phyloP scores from a whole-genome alignment of 192 early-diverging fungal genomes.

The Coemansia sp. region DNA sequence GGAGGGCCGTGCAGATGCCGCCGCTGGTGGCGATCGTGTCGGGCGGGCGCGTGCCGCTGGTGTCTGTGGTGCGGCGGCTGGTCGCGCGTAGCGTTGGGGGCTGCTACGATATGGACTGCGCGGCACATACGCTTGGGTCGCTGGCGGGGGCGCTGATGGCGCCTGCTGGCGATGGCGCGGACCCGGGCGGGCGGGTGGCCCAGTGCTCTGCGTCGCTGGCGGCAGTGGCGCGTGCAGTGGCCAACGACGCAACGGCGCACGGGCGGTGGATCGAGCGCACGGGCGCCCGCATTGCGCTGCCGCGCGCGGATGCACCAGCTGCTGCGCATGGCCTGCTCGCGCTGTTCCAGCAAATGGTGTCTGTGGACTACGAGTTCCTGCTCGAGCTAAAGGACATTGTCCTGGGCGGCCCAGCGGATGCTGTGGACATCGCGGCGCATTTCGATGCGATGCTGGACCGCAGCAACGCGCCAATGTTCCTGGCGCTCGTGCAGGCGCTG shows the following conservation, averaged over 20 bases:
- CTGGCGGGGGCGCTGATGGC: background rate
- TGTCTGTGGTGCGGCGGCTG: background rate
- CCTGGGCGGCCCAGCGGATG: background rate
- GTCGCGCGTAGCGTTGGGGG: background rate
- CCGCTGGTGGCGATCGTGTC: background rate
- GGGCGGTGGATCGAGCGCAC: conserved; percentile 9
- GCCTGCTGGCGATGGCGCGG: background rate
- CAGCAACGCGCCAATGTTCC: conserved; percentile 18
- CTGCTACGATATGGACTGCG: conserved; percentile 8
- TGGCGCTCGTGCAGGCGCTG: conserved; percentile 18
- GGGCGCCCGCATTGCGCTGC: conserved; percentile 1
- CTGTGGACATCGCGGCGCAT: background rate
- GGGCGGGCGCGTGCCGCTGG: background rate
- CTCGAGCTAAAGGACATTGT: conserved; percentile 9
- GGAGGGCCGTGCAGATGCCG: background rate
- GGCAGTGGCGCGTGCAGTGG: conserved; percentile 10
- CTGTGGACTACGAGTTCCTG: conserved; percentile 21
- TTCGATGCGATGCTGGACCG: conserved; percentile 17
- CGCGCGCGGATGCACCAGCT: background rate
- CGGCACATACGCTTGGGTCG: background rate
- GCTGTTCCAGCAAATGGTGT: conserved; percentile 22
- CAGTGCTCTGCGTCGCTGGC: conserved; percentile 6
- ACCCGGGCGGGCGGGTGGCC: background rate
- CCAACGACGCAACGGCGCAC: conserved; percentile 6
- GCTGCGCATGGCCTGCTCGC: background rate